Evolutionary conservation across 139 green algal species (phyloP).

Genomic region (Chlamydomonas urium): DNA sequence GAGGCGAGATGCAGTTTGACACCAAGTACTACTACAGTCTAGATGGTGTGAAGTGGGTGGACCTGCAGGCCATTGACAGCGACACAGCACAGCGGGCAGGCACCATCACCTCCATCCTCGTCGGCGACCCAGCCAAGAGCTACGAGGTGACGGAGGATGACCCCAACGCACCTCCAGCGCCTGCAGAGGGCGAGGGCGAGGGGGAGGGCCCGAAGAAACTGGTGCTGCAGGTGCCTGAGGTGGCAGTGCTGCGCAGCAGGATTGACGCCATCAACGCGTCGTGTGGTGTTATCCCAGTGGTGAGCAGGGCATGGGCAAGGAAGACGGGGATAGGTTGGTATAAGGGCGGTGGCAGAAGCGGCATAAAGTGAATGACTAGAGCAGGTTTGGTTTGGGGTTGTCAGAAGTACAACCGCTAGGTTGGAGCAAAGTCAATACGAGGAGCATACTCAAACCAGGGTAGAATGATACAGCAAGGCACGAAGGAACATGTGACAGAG

Average conservation of each 20-base stretch:
- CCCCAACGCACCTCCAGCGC: conserved; percentile 22
- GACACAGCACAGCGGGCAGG: conserved; percentile 30
- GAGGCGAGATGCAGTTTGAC: conserved; percentile 32
- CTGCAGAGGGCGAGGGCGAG: conserved; percentile 19
- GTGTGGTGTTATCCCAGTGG: conserved; percentile 45
- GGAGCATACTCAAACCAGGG: too few species aligned
- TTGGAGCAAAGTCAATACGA: too few species aligned
- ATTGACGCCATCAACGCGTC: conserved; percentile 42
- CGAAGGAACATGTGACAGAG: too few species aligned
- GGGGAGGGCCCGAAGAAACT: conserved; percentile 22
- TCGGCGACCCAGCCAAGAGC: conserved; percentile 35
- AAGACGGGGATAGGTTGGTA: too few species aligned
- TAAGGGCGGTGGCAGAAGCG: too few species aligned
- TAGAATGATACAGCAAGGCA: too few species aligned
- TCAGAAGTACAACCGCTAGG: too few species aligned
- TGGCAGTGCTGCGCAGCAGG: conserved; percentile 34
- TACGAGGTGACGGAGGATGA: conserved; percentile 30
- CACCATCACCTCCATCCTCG: conserved; percentile 19
- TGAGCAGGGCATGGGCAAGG: too few species aligned
- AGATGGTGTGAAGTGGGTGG: conserved; percentile 64
- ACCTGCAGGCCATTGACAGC: conserved; percentile 48
- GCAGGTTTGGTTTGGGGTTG: too few species aligned
- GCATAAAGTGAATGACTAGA: too few species aligned
- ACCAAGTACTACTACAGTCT: conserved; percentile 68
- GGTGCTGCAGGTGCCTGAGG: conserved; percentile 29